Conservation (phyloP, 75 land plant genomes). For the Selaginella moellendorffii region DNA sequence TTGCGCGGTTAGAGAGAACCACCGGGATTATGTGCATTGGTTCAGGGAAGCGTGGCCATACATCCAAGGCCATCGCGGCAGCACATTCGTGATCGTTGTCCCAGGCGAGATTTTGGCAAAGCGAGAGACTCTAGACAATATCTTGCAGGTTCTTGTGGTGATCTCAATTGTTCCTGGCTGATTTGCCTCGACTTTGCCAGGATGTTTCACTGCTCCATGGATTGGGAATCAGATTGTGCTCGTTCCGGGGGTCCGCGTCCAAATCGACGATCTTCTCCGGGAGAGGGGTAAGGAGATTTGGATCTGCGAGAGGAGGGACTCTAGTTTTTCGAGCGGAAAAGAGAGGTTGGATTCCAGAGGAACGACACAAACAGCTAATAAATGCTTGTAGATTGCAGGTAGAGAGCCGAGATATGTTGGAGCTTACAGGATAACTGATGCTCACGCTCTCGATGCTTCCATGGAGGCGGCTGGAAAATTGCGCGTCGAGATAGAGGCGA, state of each 20-base stretch:
- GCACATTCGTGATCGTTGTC: constrained; percentile 72
- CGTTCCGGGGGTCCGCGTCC: constrained; percentile 84
- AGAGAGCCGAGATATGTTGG: constrained; percentile 62
- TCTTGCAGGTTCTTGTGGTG: constrained; percentile 42
- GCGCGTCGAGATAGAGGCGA: constrained; percentile 61
- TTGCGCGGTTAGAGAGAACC: too few species aligned
- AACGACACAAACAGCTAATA: too few species aligned
- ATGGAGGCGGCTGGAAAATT: constrained; percentile 93
- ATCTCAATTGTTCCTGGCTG: too few species aligned
- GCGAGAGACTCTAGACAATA: constrained; percentile 34
- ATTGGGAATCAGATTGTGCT: constrained; percentile 76
- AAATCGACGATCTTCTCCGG: constrained; percentile 64
- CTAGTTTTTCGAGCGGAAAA: too few species aligned
- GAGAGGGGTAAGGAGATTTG: constrained; percentile 91
- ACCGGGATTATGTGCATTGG: too few species aligned
- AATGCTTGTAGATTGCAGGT: constrained; percentile 45
- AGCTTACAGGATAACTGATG: constrained; percentile 66
- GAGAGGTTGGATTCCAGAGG: too few species aligned
- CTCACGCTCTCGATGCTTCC: constrained; percentile 72
- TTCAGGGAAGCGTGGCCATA: constrained; percentile 97
- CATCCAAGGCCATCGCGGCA: too few species aligned
- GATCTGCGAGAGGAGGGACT: too few species aligned
- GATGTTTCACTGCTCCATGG: constrained; percentile 88
- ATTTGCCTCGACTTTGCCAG: too few species aligned
- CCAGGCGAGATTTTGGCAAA: constrained; percentile 60